Conservation (phyloP, 1,284 basidiomycete species). For the Boletus semigastroideus region DNA sequence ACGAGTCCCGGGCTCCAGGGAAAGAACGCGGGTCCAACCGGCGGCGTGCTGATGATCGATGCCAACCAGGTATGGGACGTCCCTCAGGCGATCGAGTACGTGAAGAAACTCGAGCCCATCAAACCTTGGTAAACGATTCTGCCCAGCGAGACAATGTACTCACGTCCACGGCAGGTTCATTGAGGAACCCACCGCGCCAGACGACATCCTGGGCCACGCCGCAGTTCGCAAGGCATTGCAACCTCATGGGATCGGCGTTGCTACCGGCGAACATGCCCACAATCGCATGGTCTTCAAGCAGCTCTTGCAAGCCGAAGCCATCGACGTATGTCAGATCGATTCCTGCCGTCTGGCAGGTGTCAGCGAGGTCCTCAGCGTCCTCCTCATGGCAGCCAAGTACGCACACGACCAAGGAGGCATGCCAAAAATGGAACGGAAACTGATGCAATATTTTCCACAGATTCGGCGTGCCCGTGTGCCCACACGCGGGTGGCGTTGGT, state of each 20-base stretch:
- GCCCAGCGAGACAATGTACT: background rate
- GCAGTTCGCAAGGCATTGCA: constrained; percentile 79
- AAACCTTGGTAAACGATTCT: constrained; percentile 74
- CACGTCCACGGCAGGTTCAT: constrained; percentile 71
- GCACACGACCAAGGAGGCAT: constrained; percentile 19
- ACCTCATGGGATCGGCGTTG: constrained; percentile 86
- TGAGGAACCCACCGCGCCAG: constrained; percentile 92
- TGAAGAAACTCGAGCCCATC: constrained; percentile 75
- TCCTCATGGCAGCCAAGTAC: constrained; percentile 91
- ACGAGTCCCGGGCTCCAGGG: constrained; percentile 64
- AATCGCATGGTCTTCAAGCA: constrained; percentile 99
- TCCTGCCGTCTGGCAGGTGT: constrained; percentile 91
- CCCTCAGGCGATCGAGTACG: constrained; percentile 88
- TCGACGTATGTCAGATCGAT: constrained; percentile 92
- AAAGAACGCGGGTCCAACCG: constrained; percentile 94
- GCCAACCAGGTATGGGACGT: constrained; percentile 99
- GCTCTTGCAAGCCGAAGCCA: constrained; percentile 88
- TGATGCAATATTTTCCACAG: constrained; percentile 36
- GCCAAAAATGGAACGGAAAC: constrained; percentile 7
- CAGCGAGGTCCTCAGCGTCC: constrained; percentile 89
- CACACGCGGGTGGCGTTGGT: constrained; percentile 94
- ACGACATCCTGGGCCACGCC: constrained; percentile 86
- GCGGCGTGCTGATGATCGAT: constrained; percentile 94
- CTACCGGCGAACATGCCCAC: constrained; percentile 95
- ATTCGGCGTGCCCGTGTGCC: constrained; percentile 86